These are phyloP conservation scores for Pleurotus platypus DNA, from an alignment of 768 basidiomycete genomes.

Conservation along the genomic window DNA sequence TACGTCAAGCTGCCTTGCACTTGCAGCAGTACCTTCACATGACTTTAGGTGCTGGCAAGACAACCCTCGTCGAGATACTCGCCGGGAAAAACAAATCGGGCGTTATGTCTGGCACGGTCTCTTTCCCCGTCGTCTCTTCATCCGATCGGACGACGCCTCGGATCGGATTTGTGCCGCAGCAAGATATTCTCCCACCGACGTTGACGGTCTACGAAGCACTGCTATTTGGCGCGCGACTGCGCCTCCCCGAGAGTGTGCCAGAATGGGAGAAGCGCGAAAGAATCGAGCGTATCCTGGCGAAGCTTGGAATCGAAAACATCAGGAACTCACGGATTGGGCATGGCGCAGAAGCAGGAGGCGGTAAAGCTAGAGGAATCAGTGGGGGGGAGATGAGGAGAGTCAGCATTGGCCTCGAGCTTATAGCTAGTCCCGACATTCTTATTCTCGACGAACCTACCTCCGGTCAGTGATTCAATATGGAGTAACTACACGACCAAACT, in stretches of 20 bases:
- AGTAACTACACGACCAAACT: neutral
- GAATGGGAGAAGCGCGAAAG: conserved; percentile 59
- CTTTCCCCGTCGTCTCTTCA: conserved; percentile 39
- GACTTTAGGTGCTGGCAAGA: conserved; percentile 74
- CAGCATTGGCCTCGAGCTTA: conserved; percentile 86
- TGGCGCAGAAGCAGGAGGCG: conserved; percentile 51
- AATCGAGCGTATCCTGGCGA: conserved; percentile 69
- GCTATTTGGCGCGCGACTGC: conserved; percentile 80
- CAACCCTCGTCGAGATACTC: conserved; percentile 87
- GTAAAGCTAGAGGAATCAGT: conserved; percentile 77
- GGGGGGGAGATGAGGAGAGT: conserved; percentile 91
- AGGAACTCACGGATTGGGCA: conserved; percentile 68
- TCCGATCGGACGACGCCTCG: conserved; percentile 34
- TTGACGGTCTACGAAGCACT: conserved; percentile 83
- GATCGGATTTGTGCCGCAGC: conserved; percentile 85
- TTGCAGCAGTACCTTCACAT: neutral
- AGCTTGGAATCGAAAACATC: conserved; percentile 71
- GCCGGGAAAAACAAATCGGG: conserved; percentile 83
- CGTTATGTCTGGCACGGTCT: conserved; percentile 57
- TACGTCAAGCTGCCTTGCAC: conserved; percentile 17
- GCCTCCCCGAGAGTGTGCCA: conserved; percentile 71
- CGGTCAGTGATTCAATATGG: conserved; percentile 24
- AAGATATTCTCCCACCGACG: conserved; percentile 76
- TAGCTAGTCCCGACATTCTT: conserved; percentile 80
- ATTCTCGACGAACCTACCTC: conserved; percentile 87